Evolutionary conservation across 768 basidiomycete genomes (phyloP).

Genomic region (Tulasnella sp.): DNA sequence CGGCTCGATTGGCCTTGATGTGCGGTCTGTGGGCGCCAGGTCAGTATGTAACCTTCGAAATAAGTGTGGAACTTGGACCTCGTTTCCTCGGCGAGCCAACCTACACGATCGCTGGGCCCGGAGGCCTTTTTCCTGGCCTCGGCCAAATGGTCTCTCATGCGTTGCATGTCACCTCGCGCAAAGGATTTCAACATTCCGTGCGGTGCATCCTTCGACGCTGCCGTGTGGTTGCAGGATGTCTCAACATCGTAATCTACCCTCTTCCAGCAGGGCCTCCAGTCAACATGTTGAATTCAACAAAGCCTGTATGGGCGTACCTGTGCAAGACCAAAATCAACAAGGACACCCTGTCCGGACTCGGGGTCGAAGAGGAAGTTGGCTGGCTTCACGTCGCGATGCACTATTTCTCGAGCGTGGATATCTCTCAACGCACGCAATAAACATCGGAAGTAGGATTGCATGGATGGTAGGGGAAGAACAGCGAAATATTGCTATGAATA

Average conservation of each 20-base stretch:
- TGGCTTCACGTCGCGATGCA: conserved; percentile 96
- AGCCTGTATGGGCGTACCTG: conserved; percentile 45
- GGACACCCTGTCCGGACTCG: conserved; percentile 62
- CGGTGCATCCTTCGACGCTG: conserved; percentile 44
- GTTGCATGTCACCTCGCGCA: conserved; percentile 36
- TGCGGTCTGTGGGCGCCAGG: conserved; percentile 38
- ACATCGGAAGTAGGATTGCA: conserved; percentile 80
- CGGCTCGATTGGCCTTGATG: conserved; percentile 91
- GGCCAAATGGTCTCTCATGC: conserved; percentile 45
- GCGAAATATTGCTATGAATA: conserved; percentile 53
- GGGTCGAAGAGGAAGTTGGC: conserved; percentile 95
- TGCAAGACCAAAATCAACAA: conserved; percentile 93
- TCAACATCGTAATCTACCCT: conserved; percentile 14
- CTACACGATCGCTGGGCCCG: conserved; percentile 54
- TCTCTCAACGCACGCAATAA: conserved; percentile 84
- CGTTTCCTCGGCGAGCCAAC: conserved; percentile 62
- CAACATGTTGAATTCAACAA: conserved; percentile 37
- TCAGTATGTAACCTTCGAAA: background rate
- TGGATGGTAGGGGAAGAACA: conserved; percentile 54
- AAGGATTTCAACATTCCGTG: conserved; percentile 48
- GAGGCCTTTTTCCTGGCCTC: conserved; percentile 41
- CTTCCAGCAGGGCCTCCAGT: conserved; percentile 6
- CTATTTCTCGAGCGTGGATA: conserved; percentile 72
- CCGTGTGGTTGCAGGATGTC: conserved; percentile 61
- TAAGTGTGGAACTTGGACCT: conserved; percentile 35